Base-by-base conservation (phyloP, 257 asterid genomes). In the Solanum chmielewskii region DNA sequence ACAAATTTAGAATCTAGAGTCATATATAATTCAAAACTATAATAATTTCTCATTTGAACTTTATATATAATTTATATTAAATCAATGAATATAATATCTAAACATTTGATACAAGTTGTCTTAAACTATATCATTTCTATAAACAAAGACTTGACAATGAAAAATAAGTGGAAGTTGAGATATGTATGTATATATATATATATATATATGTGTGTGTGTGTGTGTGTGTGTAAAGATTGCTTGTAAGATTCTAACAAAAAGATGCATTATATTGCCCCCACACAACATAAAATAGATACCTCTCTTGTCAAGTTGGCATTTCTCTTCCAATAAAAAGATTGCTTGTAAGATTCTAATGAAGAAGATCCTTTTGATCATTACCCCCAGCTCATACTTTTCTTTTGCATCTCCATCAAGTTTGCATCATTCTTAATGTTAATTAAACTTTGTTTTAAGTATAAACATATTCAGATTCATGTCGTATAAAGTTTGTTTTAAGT, bases 281-380 rank as follows among this genome's bases (percentile, higher is more conserved):
- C 90, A 39, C 13, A 56, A 31, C 37, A n/a, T 90, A 93, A 56
- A 87, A 77, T 49, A 18, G 92, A 93, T 88, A 73, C 93, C 89
- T 91, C 89, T 92, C 92, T 89, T 91, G 89, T 83, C 93, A 91
- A 87, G 89, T 91, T 90, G 87, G 39, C 56, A 87, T 4, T 68
- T 15, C 88, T 85, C 84, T 90, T 83, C 88, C 89, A 66, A 60
- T 83, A 1, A 87, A 80, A 91, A 90, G 91, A 91, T 93, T 91
- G 92, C 87, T 84, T 84, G 44, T 25, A 49, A 35, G 80, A 73
- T 73, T 73, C 80, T 73, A 73, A 73, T 73, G 25, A 9, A 71
- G 9, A 74, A 74, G 25, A 44, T 47, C 44, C 15, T 47, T 70
- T 73, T 69, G 15, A 86, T 84, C 88, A 73, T 37, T 60, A 71